Percentiles rank a stretch among this genome's conserved stretches.
These are phyloP conservation scores for Wickerhamomyces rabaulensis DNA, from an alignment of 805 yeast species.

Conservation along the genomic window DNA sequence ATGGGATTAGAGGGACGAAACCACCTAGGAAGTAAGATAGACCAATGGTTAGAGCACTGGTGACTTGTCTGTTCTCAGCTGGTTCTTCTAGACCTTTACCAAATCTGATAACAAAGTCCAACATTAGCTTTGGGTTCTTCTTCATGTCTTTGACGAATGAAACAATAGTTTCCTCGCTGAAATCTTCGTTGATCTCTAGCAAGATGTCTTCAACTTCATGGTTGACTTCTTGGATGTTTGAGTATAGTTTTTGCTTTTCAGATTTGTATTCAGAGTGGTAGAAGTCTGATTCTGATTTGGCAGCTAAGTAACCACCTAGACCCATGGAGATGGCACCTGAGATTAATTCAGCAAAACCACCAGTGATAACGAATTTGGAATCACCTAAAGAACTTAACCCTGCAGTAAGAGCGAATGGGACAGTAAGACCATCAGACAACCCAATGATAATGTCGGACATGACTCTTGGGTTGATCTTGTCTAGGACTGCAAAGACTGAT, in stretches of 20 bases:
- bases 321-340: constrained; percentile 99
- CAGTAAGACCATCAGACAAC: constrained; percentile 91
- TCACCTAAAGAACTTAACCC: constrained; percentile 90
- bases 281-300: constrained; percentile 79
- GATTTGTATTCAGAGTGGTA: constrained; percentile 65
- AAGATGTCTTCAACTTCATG: constrained; percentile 79
- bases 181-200: constrained; percentile 53
- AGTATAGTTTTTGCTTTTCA: constrained; percentile 65
- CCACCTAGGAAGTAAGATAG: constrained; percentile 88
- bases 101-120: constrained; percentile 80
- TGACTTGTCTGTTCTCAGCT: constrained; percentile 82
- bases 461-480: constrained; percentile 78
- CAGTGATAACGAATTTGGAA: constrained; percentile 86
- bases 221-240: constrained; percentile 58
- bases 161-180: constrained; percentile 65
- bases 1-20: constrained; percentile 84
- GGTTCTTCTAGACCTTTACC: constrained; percentile 96
- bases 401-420: constrained; percentile 98
- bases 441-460: constrained; percentile 94
- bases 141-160: constrained; percentile 76
- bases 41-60: constrained; percentile 88
- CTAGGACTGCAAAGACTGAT: constrained; percentile 24
- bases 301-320: constrained; percentile 93
- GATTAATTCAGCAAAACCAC: constrained; percentile 96
- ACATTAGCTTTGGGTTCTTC: constrained; percentile 68